Evolutionary conservation across 2,329 filamentous ascomycete genomes (phyloP), one percentile per base, ranked within the genome.

Genomic region (Venturia carpophila): DNA sequence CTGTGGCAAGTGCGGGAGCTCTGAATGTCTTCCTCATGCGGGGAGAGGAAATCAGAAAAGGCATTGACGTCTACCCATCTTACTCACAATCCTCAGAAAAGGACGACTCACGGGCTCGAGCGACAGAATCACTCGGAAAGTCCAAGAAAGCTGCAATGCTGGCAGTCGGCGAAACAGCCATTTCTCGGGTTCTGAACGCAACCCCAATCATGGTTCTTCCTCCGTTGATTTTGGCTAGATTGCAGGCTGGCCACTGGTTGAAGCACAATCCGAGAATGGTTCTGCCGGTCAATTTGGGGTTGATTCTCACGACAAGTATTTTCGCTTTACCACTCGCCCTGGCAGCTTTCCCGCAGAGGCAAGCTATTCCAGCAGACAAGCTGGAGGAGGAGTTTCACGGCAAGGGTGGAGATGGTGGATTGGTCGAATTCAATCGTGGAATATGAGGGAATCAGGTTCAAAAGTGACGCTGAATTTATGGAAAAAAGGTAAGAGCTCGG

Each of bases 21-120:
- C 82, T 99, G 68, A 99, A 99, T 77, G 94, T 97, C 34, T 95
- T 97, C 78, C 84, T 99, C 65, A 99, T 99, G 94, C 91, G 94
- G 67, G 88, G 91, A 68, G 93, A 97, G 76, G 94, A 99, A 79
- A 97, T 99, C 71, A 84, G 90, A 72, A 85, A 85, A 67, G 94
- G 94, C 63, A 99, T 99, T 72, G 91, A 97, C 75, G 86, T 99
- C 45, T 97, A 88, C 76, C 92, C 92, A 1, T 24, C 13, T 6
- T 39, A 49, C 15, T 87, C 91, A 7, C 83, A 92, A 13, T 87
- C 87, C 5, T 82, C 82, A 19, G 87, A 92, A 73, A 90, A 87
- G 77, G 62, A 80, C 82, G 74, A 85, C 81, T 77, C 82, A 90
- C 83, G 82, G 27, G 86, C 88, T 17, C 62, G 72, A 30, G 67